Conservation (phyloP, 1,284 basidiomycete species). For the Apiotrichum mycotoxinovorans region DNA sequence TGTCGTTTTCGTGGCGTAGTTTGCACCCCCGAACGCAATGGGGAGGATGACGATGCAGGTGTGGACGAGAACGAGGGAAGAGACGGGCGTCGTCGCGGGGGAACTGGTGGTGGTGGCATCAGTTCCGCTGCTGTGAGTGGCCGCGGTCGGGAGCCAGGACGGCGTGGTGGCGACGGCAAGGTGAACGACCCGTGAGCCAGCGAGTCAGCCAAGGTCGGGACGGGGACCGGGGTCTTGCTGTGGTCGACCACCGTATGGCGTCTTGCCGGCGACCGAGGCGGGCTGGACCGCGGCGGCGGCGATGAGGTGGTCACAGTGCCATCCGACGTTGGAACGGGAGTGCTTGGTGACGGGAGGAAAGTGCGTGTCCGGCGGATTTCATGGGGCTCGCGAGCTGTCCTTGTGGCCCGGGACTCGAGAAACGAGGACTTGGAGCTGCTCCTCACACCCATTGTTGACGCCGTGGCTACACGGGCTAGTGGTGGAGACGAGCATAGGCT, state of each 20-base stretch:
- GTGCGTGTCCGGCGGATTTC: too few species aligned
- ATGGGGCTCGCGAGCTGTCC: too few species aligned
- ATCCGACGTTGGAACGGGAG: not conserved
- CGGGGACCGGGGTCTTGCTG: not conserved
- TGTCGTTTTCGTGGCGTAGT: not conserved
- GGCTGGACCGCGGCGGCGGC: not conserved
- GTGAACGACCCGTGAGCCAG: not conserved
- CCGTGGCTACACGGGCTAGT: too few species aligned
- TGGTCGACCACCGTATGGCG: not conserved
- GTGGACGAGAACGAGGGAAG: not conserved
- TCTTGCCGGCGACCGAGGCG: not conserved
- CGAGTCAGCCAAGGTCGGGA: not conserved
- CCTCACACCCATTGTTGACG: too few species aligned
- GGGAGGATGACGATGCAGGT: not conserved
- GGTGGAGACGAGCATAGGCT: too few species aligned
- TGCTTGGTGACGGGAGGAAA: too few species aligned
- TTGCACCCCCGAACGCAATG: not conserved
- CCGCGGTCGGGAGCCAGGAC: not conserved
- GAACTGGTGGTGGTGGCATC: conserved; percentile 1
- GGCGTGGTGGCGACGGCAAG: not conserved
- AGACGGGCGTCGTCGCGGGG: not conserved
- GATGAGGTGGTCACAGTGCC: not conserved
- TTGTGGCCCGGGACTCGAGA: too few species aligned
- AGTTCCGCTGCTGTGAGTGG: not conserved
- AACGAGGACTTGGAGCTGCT: too few species aligned